A percentile compares a stretch with the other conserved stretches of the same genome.
Evolutionary conservation across 306 rosid genomes (phyloP).

Genomic region (Castanopsis chinensis): DNA sequence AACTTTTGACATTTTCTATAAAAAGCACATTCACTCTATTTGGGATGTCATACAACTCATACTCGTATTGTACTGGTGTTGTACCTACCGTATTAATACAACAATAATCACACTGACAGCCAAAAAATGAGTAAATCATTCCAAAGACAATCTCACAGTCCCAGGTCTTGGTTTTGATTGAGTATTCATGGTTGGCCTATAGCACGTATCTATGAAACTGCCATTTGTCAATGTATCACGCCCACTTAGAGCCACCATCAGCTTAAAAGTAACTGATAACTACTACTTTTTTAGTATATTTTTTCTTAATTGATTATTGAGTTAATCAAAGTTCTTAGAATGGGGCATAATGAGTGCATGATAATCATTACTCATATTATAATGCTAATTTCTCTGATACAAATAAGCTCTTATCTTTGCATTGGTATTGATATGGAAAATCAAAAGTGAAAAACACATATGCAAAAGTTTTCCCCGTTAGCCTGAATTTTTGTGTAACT

Average conservation of each 20-base stretch:
- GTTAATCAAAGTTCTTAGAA: neutral
- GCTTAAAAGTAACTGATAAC: neutral
- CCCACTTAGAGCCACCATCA: neutral
- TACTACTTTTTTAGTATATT: too few species aligned
- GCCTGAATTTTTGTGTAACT: too few species aligned
- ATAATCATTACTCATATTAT: too few species aligned
- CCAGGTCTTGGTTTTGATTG: neutral
- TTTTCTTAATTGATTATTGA: neutral
- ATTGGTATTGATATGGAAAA: too few species aligned
- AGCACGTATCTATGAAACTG: neutral
- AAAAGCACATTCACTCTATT: fast-evolving
- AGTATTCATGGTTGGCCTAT: neutral
- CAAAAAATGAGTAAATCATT: neutral
- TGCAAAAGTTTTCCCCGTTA: too few species aligned
- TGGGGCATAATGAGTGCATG: too few species aligned
- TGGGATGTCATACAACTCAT: fast-evolving
- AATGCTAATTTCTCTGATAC: too few species aligned
- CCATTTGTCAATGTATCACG: neutral
- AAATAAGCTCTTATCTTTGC: too few species aligned
- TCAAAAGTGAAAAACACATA: too few species aligned
- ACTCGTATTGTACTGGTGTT: fast-evolving
- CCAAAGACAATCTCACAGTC: neutral
- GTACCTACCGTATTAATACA: neutral
- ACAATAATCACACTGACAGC: neutral
- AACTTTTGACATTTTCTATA: too few species aligned